Conservation (phyloP, 352 stramenopile species). For the Peronospora farinosa region DNA sequence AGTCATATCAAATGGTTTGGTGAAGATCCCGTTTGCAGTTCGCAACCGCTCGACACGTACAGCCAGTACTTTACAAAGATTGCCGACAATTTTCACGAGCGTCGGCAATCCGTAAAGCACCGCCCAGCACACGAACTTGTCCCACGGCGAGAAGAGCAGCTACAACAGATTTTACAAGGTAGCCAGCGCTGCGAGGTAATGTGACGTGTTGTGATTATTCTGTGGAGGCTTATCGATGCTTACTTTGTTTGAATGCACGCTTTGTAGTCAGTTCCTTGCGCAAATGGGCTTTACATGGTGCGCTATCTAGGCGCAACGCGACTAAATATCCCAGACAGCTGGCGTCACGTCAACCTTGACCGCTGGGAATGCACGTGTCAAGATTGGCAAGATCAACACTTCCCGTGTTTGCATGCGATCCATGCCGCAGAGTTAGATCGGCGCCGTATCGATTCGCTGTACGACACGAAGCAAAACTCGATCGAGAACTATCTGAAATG, state of each 20-base stretch:
- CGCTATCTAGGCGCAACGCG: conserved; percentile 54
- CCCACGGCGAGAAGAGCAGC: conserved; percentile 47
- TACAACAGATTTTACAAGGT: conserved; percentile 63
- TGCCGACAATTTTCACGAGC: conserved; percentile 62
- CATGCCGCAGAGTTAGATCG: conserved; percentile 66
- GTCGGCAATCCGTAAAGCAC: conserved; percentile 46
- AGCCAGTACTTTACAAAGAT: conserved; percentile 72
- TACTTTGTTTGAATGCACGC: conserved; percentile 3
- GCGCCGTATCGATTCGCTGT: conserved; percentile 65
- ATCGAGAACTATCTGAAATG: conserved; percentile 56
- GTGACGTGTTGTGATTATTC: background rate
- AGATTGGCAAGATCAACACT: conserved; percentile 75
- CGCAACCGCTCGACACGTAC: conserved; percentile 56
- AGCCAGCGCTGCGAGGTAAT: conserved; percentile 77
- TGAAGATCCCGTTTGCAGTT: conserved; percentile 49
- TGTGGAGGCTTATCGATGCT: conserved; percentile 2
- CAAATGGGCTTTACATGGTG: conserved; percentile 76
- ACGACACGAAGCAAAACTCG: conserved; percentile 61
- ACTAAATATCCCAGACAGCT: conserved; percentile 55
- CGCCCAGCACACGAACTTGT: conserved; percentile 57
- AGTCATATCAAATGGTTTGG: conserved; percentile 56
- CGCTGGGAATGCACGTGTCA: conserved; percentile 76
- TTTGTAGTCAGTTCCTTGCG: conserved; percentile 67
- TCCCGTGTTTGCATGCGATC: conserved; percentile 72
- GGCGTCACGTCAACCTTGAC: conserved; percentile 68